Evolutionary conservation across 164 flowering plant species (phyloP), one percentile per base, ranked within the genome.

Genomic region (Brasenia schreberi): DNA sequence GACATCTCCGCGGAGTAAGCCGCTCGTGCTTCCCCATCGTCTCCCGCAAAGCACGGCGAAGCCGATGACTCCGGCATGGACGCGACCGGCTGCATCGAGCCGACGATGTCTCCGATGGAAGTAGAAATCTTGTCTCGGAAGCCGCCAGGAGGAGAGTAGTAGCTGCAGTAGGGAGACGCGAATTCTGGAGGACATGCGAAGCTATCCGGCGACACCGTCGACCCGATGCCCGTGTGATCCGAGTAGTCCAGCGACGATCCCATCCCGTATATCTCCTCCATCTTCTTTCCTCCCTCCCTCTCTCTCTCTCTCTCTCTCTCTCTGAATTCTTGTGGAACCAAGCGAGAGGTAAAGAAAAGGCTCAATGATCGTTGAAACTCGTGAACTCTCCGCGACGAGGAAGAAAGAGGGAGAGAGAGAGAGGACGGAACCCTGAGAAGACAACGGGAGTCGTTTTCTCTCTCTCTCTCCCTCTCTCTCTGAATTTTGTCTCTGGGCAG

Each of bases 241-340:
- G 79, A 67, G 81, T 79, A 83, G 42, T 80, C 77, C 23, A 71
- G 65, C 69, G 77, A 43, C 10, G 77, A 58, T 43, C 76, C 76
- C 16, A 81, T 70, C 7, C 85, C 84, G 72, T 83, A 89, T 72
- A 81, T 67, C 64, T 79, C 90, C 16, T 87, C 96, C 96, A 89
- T 88, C 42, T 61, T n/a, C 27, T 7, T 60, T 23, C 2, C 7
- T 23, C 18, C 18, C 19, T 19, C 14, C n/a, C 9, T 60, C 11
- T 19, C 62, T 6, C 0, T 60, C 62, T 7, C 62, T 12, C 23
- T 60, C 62, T 19, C 18, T 7, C n/a, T 60, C 62, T 19, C 62
- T 60, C 62, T 60, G 27, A 60, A 11, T 19, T n/a, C 27, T 60
- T 14, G 27, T 19, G 12, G n/a, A 18, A 60, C 7, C n/a, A 49